Base-by-base conservation (phyloP, 2,329 filamentous ascomycete species). In the Colletotrichum siamense region DNA sequence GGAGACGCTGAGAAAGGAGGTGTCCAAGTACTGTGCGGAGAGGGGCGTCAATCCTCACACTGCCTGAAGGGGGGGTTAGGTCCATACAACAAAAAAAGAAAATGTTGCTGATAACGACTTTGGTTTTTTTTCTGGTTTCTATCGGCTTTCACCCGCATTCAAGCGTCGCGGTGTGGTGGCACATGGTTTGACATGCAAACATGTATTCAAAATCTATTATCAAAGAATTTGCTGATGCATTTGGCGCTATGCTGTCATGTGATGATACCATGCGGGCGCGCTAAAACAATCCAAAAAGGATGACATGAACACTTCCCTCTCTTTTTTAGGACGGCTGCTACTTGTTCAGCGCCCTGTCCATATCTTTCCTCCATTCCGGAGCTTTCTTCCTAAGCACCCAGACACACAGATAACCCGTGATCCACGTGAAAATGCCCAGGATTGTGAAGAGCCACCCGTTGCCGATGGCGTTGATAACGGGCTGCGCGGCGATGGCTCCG, bases 381-480 rank as follows among this genome's bases (percentile, higher is more conserved):
- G 92, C 92, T 79, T 90, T 93, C 77, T 86, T 89, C 79, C 88
- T 88, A 85, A 96, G 89, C 0, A 90, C 83, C 84, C 89, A 92
- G 26, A 96, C 90, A 18, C 91, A 88, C 8, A 84, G 81, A 62
- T 89, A 90, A 8, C 92, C 91, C 77, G 89, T 90, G 0, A 91
- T 81, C 81, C 94, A 87, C 28, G 90, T 88, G 69, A 93, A 84
- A 55, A 92, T 75, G 15, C 85, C 86, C 3, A 89, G 49, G 3
- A 79, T 90, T 1, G 94, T 96, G 78, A 95, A 94, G 1, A 96
- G 84, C 94, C 94, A 96, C 1, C 95, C 95, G 77, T 93, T 91
- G 4, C 95, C 94, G 77, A 96, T 93, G 4, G 88, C 93, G 22
- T 89, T 82, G 70, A 96, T 94, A 71, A 95, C 88, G 1, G 95